Evolutionary conservation across 495 filamentous ascomycete species (phyloP).

Genomic region (Clavariopsis aquatica): DNA sequence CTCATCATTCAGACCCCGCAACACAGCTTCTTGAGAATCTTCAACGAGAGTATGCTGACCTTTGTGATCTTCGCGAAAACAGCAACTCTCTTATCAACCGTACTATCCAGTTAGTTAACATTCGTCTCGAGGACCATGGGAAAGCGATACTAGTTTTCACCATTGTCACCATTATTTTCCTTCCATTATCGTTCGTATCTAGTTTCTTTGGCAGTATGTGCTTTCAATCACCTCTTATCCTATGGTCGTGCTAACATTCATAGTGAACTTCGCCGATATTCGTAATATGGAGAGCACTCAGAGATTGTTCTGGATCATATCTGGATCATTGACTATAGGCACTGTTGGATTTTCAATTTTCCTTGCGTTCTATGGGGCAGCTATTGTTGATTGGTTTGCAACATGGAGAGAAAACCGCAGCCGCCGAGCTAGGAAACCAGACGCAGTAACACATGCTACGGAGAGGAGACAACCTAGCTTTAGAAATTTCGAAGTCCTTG

Average conservation of each 20-base stretch:
- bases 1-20: slow-evolving; percentile 39
- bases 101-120: slow-evolving; percentile 49
- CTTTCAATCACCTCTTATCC: background rate
- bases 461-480: slow-evolving; percentile 5
- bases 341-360: slow-evolving; percentile 42
- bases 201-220: slow-evolving; percentile 45
- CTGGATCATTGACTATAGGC: slow-evolving; percentile 39
- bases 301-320: slow-evolving; percentile 46
- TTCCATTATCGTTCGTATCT: slow-evolving; percentile 46
- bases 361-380: slow-evolving; percentile 45
- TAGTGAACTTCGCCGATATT: slow-evolving; percentile 49
- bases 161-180: slow-evolving; percentile 49
- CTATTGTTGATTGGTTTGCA: slow-evolving; percentile 38
- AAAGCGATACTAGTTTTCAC: slow-evolving; percentile 50
- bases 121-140: slow-evolving; percentile 48
- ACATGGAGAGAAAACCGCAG: slow-evolving; percentile 39
- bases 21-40: slow-evolving; percentile 46
- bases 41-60: slow-evolving; percentile 43
- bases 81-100: slow-evolving; percentile 46
- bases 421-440: slow-evolving; percentile 11
- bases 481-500: slow-evolving; percentile 33
- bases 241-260: background rate
- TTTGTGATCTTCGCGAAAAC: slow-evolving; percentile 46
- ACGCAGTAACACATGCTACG: background rate
- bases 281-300: slow-evolving; percentile 44